Evolutionary conservation across 768 basidiomycete genomes (phyloP), one percentile per base, ranked within the genome.

Genomic region (Cystofilobasidium bisporidii): DNA sequence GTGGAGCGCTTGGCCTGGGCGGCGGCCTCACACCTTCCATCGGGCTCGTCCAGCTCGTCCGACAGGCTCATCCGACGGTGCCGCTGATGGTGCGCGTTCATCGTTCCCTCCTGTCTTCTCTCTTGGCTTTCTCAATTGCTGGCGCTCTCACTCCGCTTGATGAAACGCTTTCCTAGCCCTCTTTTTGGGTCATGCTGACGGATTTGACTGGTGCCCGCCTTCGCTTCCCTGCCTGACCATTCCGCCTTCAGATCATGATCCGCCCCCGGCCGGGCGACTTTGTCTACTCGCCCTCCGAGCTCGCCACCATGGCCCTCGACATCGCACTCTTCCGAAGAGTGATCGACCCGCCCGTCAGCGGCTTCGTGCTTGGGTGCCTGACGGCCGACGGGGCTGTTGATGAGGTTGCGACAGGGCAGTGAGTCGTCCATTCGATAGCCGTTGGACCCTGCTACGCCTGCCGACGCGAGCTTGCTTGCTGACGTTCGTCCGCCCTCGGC

Each of bases 21-120:
- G 90, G 90, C 22, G 90, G 90, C 15, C 86, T 84, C n/a, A 91
- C 90, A 0, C 89, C 90, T 6, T 86, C 83, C 70, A 70, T 87
- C n/a, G 90, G 89, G 0, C 80, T 91, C 36, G 77, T 89, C 43
- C 84, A 26, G 33, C 50, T 24, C 20, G 41, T 58, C 41, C 28
- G 60, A 5, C 41, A 55, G 47, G 28, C 63, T 40, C 40, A 30
- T n/a, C 64, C 45, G 26, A n/a, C 32, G 47, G 18, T 30, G 40
- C 61, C 36, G 53, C 22, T 69, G n/a, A 18, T 61, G 89, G 82
- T 43, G 14, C 43, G 43, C n/a, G n/a, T n/a, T n/a, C n/a, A n/a
- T n/a, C n/a, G n/a, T n/a, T n/a, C n/a, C n/a, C n/a, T n/a, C n/a
- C n/a, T 43, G 43, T 17, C 36, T 36, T 36, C 36, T 12, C 36